A percentile compares a stretch with the other conserved stretches of the same genome.
Conservation (phyloP, 129 eudicot genomes). For the Chrysanthemum seticuspe region DNA sequence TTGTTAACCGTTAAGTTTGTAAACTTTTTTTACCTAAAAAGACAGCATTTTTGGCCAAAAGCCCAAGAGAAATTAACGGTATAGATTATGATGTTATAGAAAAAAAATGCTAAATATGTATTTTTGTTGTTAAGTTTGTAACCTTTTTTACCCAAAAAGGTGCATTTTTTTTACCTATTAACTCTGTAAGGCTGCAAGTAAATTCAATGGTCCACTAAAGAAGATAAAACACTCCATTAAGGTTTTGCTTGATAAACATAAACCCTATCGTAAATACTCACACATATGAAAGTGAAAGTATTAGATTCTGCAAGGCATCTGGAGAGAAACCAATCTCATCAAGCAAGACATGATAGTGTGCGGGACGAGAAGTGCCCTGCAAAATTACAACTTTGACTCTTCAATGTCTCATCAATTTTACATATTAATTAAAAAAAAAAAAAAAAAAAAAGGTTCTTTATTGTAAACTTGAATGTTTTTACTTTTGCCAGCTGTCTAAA, state of each 20-base stretch:
- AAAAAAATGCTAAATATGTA: too few relatives aligned
- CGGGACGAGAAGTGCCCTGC: slow-evolving; percentile 93
- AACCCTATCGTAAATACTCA: slow-evolving; percentile 36
- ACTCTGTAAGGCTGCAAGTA: not conserved
- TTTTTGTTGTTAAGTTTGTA: not conserved
- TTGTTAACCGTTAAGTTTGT: too few relatives aligned
- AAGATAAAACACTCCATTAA: not conserved
- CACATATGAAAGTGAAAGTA: slow-evolving; percentile 83
- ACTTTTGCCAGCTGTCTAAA: not conserved
- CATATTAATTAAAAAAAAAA: not conserved
- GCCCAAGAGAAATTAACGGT: too few relatives aligned
- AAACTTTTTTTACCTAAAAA: too few relatives aligned
- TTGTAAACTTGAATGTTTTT: not conserved
- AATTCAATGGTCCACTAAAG: not conserved
- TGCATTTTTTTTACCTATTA: not conserved
- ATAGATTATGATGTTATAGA: too few relatives aligned
- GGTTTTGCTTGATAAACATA: not conserved
- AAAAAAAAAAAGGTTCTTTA: not conserved
- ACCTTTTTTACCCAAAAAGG: not conserved
- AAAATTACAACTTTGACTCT: not conserved
- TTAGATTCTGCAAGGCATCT: slow-evolving; percentile 75
- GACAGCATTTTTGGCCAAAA: too few relatives aligned
- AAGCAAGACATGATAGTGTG: slow-evolving; percentile 88
- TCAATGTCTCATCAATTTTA: not conserved
- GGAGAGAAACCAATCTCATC: slow-evolving; percentile 97